Percentiles rank a stretch among this genome's conserved stretches.
These are phyloP conservation scores for Celoporthe dispersa DNA, from an alignment of 2,329 filamentous ascomycete genomes.

Conservation along the genomic window DNA sequence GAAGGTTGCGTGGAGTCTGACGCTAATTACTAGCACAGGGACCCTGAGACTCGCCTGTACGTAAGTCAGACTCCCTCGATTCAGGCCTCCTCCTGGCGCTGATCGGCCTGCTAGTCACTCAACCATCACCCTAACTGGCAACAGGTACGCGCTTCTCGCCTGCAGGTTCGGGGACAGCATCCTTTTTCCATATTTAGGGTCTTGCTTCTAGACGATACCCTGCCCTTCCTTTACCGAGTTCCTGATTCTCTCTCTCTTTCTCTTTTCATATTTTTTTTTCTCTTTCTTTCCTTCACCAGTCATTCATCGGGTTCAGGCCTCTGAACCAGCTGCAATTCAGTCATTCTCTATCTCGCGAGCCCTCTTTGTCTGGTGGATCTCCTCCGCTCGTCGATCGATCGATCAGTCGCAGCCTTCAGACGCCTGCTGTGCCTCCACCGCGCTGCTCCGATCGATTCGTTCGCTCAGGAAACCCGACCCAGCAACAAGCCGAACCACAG, in stretches of 20 bases:
- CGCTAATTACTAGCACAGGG: not conserved
- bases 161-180: not conserved
- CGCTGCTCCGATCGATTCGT: not conserved
- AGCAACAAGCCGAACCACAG: not conserved
- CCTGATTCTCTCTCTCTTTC: not conserved
- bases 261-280: not conserved
- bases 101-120: not conserved
- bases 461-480: not conserved
- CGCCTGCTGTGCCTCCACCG: slow-evolving; percentile 8
- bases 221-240: not conserved
- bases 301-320: not conserved
- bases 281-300: not conserved
- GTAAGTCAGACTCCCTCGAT: not conserved
- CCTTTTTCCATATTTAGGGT: slow-evolving; percentile 8
- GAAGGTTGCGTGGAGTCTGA: not conserved
- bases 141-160: not conserved
- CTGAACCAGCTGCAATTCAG: not conserved
- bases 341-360: not conserved
- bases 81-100: not conserved
- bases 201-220: not conserved
- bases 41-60: slow-evolving; percentile 4
- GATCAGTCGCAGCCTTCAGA: not conserved
- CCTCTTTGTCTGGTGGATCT: slow-evolving; percentile 9
- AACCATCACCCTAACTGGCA: slow-evolving; percentile 1
- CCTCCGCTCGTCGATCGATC: not conserved